phyloP scores from a whole-genome alignment of 805 yeast genomes.

The Metschnikowia lochheadii region DNA sequence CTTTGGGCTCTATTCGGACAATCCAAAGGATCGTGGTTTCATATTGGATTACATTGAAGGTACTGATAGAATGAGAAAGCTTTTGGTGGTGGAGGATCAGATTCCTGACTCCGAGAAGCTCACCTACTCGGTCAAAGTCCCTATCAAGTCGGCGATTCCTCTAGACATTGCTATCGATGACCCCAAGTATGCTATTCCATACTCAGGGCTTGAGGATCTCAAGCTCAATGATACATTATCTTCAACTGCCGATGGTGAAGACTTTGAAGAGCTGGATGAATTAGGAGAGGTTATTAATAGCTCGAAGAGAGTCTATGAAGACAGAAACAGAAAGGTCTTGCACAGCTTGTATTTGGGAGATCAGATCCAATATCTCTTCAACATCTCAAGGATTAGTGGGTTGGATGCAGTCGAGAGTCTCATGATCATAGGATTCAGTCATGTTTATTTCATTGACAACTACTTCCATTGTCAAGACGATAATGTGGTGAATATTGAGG shows the following conservation, averaged over 20 bases:
- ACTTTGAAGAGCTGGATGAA: constrained; percentile 22
- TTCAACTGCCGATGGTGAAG: constrained; percentile 17
- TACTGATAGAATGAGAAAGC: constrained; percentile 58
- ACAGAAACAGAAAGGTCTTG: constrained; percentile 69
- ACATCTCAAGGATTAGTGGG: constrained; percentile 71
- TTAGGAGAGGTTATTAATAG: constrained; percentile 13
- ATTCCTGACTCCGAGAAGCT: constrained; percentile 42
- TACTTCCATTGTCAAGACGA: constrained; percentile 56
- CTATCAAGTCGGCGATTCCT: constrained; percentile 21
- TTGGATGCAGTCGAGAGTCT: constrained; percentile 74
- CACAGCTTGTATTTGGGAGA: constrained; percentile 69
- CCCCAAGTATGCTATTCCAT: constrained; percentile 11
- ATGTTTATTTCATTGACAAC: constrained; percentile 65
- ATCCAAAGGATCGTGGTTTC: constrained; percentile 30
- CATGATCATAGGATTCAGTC: constrained; percentile 61
- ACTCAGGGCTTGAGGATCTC: constrained; percentile 24
- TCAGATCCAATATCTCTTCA: constrained; percentile 66
- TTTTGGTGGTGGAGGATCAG: constrained; percentile 54
- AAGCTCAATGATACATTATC: constrained; percentile 18
- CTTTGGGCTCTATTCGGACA: constrained; percentile 26
- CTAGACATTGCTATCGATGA: constrained; percentile 20
- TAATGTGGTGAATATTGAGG: constrained; percentile 57
- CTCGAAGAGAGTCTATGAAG: constrained; percentile 39
- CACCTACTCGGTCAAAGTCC: constrained; percentile 39
- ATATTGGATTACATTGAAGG: constrained; percentile 68